These are phyloP conservation scores for Penicillium sp. DNA, from an alignment of 2,329 filamentous ascomycete species.

Conservation along the genomic window DNA sequence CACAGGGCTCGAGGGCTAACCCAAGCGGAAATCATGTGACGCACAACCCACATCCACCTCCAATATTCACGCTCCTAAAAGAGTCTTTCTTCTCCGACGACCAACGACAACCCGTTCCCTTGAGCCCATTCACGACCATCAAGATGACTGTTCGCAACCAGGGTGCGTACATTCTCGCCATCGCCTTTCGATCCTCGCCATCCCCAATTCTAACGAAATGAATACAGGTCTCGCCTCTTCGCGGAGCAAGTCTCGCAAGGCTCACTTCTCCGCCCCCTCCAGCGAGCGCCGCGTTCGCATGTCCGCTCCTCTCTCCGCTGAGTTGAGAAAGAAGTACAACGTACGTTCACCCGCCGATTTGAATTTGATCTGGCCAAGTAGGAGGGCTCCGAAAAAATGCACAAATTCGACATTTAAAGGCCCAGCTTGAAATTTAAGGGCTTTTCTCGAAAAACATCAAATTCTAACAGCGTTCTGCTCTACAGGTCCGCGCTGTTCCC, in stretches of 20 bases:
- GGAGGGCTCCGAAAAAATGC: slow-evolving; percentile 4
- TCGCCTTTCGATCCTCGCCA: slow-evolving; percentile 6
- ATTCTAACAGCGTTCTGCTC: slow-evolving; percentile 15
- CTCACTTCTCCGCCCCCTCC: slow-evolving; percentile 94
- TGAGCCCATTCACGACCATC: slow-evolving; percentile 25
- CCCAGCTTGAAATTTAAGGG: neutral
- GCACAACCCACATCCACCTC: slow-evolving; percentile 25
- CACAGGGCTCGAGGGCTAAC: neutral
- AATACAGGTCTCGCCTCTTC: slow-evolving; percentile 19
- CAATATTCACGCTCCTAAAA: slow-evolving; percentile 24
- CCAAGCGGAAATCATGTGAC: slow-evolving; percentile 25
- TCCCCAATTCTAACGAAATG: slow-evolving; percentile 2
- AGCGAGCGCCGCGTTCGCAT: slow-evolving; percentile 94
- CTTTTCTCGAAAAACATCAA: neutral
- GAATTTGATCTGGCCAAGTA: slow-evolving; percentile 7
- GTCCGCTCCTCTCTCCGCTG: slow-evolving; percentile 93
- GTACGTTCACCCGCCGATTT: slow-evolving; percentile 55
- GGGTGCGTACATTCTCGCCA: slow-evolving; percentile 14
- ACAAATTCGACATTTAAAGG: neutral
- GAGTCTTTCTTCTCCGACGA: slow-evolving; percentile 19
- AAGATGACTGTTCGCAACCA: slow-evolving; percentile 29
- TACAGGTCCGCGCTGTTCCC: slow-evolving; percentile 87
- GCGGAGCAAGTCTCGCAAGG: slow-evolving; percentile 74
- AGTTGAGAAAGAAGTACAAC: slow-evolving; percentile 98
- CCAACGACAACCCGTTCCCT: slow-evolving; percentile 28